A percentile compares a stretch with the other conserved stretches of the same genome.
Conservation (phyloP, 1,139 yeast species). For the Candida buenavistaensis region DNA sequence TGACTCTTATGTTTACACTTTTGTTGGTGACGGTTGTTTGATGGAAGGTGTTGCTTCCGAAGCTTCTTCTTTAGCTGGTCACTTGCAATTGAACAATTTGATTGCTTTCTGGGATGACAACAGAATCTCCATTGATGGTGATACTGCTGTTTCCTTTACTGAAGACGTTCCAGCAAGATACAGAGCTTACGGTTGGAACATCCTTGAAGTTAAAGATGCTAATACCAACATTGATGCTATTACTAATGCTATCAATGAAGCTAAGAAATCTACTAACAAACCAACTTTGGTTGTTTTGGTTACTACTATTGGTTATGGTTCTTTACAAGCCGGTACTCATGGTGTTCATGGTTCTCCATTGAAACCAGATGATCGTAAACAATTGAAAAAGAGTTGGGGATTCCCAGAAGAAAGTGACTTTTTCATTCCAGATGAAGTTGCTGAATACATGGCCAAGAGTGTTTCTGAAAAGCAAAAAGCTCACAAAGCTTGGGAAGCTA, state of each 20-base stretch:
- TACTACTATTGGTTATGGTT: constrained; percentile 96
- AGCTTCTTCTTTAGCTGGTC: constrained; percentile 95
- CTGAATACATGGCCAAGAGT: constrained; percentile 61
- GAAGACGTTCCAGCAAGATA: constrained; percentile 89
- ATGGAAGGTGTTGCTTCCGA: constrained; percentile 98
- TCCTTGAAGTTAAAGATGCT: constrained; percentile 75
- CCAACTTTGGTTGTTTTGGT: constrained; percentile 89
- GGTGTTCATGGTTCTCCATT: constrained; percentile 97
- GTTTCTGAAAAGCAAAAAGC: constrained; percentile 58
- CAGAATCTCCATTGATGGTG: constrained; percentile 96
- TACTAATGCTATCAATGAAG: constrained; percentile 69
- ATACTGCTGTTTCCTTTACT: constrained; percentile 87
- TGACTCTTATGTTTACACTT: constrained; percentile 74
- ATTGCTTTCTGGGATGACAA: constrained; percentile 97
- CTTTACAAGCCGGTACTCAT: constrained; percentile 82
- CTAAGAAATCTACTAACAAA: constrained; percentile 67
- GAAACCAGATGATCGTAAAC: constrained; percentile 89
- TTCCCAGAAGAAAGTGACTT: constrained; percentile 86
- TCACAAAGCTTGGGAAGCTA: constrained; percentile 73
- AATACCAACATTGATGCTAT: constrained; percentile 76
- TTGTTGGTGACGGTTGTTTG: constrained; percentile 98
- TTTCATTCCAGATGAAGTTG: constrained; percentile 80
- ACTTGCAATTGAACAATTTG: constrained; percentile 89
- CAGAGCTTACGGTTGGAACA: constrained; percentile 95
- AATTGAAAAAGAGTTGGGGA: constrained; percentile 81